Evolutionary conservation across 73 alveolate species (phyloP).

Genomic region (Symbiodinium natans): DNA sequence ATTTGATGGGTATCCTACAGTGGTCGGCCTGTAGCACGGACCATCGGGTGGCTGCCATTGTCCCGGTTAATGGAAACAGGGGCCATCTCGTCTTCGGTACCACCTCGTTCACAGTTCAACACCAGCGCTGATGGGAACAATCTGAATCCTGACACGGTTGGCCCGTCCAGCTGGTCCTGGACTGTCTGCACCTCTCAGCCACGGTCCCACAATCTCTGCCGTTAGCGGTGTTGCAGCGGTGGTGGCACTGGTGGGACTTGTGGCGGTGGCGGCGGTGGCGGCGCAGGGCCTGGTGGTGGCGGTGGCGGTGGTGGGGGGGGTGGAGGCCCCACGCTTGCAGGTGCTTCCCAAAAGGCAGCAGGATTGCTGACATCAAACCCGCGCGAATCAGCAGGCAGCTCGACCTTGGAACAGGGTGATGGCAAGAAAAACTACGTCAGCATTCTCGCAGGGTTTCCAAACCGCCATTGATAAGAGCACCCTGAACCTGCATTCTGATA

Average conservation of each 20-base stretch:
- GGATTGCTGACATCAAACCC: conserved; percentile 12
- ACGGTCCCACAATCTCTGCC: too few species aligned
- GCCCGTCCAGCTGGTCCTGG: not conserved
- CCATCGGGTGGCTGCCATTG: too few species aligned
- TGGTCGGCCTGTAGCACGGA: too few species aligned
- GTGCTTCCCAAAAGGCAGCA: not conserved
- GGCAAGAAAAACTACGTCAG: not conserved
- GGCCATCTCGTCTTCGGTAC: too few species aligned
- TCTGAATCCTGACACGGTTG: too few species aligned
- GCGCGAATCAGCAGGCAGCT: not conserved
- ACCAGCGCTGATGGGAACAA: too few species aligned
- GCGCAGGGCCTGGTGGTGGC: not conserved
- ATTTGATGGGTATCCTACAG: too few species aligned
- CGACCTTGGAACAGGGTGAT: not conserved
- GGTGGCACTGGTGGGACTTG: not conserved
- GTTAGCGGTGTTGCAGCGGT: not conserved
- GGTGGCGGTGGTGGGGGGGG: not conserved
- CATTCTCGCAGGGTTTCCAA: too few species aligned
- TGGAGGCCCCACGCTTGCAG: not conserved
- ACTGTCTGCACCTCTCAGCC: not conserved
- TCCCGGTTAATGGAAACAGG: too few species aligned
- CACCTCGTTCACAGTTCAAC: too few species aligned
- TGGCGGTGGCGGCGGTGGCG: not conserved
- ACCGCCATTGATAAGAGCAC: too few species aligned
- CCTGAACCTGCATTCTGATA: too few species aligned